Evolutionary conservation across 371 early-diverging fungal species (phyloP).

Genomic region (Polyrhizophydium stewartii): DNA sequence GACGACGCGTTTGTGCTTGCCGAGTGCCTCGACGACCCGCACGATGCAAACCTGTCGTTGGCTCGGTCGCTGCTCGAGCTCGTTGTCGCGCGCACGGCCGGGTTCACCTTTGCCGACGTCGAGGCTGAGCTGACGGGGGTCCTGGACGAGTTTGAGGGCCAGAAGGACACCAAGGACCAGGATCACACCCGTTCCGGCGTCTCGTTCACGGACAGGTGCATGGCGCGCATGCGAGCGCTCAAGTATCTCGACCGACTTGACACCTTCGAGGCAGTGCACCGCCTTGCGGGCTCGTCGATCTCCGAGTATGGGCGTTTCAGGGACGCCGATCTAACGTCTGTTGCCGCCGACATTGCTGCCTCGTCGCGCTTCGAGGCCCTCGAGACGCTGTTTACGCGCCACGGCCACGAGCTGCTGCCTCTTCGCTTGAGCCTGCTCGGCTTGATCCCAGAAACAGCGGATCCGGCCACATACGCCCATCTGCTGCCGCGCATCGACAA

Average conservation of each 20-base stretch:
- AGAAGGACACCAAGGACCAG: conserved; percentile 24
- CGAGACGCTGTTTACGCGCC: conserved; percentile 58
- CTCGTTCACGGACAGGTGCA: conserved; percentile 26
- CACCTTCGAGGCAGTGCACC: conserved; percentile 53
- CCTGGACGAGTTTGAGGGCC: conserved; percentile 5
- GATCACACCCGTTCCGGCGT: too few relatives aligned
- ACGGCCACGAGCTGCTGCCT: conserved; percentile 48
- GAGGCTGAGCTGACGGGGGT: conserved; percentile 35
- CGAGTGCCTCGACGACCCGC: background rate
- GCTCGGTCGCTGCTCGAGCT: conserved; percentile 42
- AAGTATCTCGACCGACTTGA: conserved; percentile 60
- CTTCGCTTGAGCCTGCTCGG: conserved; percentile 58
- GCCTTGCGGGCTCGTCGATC: conserved; percentile 7
- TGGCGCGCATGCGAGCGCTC: conserved; percentile 49
- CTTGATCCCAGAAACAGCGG: conserved; percentile 58
- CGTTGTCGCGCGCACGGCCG: conserved; percentile 45
- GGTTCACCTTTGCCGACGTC: conserved; percentile 26
- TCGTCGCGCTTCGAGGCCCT: conserved; percentile 51
- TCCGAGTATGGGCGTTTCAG: conserved; percentile 44
- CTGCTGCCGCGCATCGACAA: conserved; percentile 36
- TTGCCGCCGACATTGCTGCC: conserved; percentile 58
- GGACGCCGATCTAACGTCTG: conserved; percentile 53
- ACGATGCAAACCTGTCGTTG: conserved; percentile 2
- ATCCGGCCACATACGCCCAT: conserved; percentile 39
- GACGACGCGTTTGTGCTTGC: background rate